Evolutionary conservation across 2,329 filamentous ascomycete genomes (phyloP), one percentile per base, ranked within the genome.

Genomic region (Macrophomina pseudophaseolina): DNA sequence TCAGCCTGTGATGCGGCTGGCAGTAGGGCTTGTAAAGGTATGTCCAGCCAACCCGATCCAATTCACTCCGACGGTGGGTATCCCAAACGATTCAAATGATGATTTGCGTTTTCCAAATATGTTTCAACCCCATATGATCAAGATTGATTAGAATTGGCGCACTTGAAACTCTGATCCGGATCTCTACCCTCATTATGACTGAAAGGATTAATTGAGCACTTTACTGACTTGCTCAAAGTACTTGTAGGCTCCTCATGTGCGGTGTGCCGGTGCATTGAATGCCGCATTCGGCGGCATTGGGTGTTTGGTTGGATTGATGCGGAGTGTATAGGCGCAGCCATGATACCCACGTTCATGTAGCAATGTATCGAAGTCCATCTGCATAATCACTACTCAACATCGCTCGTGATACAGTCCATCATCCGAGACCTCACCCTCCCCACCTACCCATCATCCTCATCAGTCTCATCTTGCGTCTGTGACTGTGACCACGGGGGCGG

Each of bases 41-140:
- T 30, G 51, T 53, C 2, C 6, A 3, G 46, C 7, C 2, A 49
- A 8, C n/a, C 16, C 35, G 35, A 2, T 1, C n/a, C 30, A 32
- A 0, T 14, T 7, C 23, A 30, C 12, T 14, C 8, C 9, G 11
- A 3, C 18, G 23, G 11, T 11, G 11, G 42, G 2, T 9, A 5
- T 5, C 42, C 16, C 16, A 2, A 11, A 51, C 5, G 53, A 56
- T 56, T 32, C 40, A 16, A 56, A 65, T 58, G 64, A 65, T 42
- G 52, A 65, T 30, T 40, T 59, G 53, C 64, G 33, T 56, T 48
- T 48, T 48, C 28, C 30, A 64, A 64, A 53, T 56, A 46, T 58
- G 63, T 65, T 65, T 58, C 63, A 65, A 48, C 51, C 63, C 64
- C 44, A 49, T 59, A 49, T 65, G 52, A 65, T 48, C 30, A 30